Percentiles rank a stretch among this genome's conserved stretches.
Conservation (phyloP, 2,329 filamentous ascomycete genomes). For the Aureobasidium pullulans region DNA sequence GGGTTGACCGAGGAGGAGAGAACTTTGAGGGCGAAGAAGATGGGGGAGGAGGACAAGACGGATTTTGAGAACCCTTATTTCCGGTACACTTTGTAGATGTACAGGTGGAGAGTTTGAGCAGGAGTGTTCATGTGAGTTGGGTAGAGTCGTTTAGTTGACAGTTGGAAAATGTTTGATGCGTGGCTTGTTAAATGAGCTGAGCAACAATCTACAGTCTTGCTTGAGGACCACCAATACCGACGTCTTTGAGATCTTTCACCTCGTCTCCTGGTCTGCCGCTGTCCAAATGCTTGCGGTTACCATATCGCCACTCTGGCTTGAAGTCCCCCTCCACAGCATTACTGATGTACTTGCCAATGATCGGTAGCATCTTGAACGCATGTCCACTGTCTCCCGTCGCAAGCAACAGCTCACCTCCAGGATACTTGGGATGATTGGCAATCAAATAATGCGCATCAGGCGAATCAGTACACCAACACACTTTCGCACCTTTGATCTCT, state of each 20-base stretch:
- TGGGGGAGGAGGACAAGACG: slow-evolving; percentile 62
- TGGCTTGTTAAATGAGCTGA: too few relatives aligned
- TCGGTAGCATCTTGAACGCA: slow-evolving; percentile 47
- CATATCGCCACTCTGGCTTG: slow-evolving; percentile 11
- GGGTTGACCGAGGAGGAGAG: slow-evolving; percentile 49
- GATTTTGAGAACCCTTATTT: slow-evolving; percentile 45
- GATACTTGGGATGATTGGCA: slow-evolving; percentile 39
- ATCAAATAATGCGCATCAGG: slow-evolving; percentile 48
- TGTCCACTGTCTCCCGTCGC: slow-evolving; percentile 47
- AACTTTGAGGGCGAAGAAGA: slow-evolving; percentile 56
- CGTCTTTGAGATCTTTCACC: slow-evolving; percentile 18
- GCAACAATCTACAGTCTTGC: neutral
- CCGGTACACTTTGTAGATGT: slow-evolving; percentile 19
- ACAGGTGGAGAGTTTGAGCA: neutral
- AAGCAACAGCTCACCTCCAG: slow-evolving; percentile 33
- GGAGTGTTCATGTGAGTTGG: neutral
- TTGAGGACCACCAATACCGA: slow-evolving; percentile 11
- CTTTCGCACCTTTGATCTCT: slow-evolving; percentile 42
- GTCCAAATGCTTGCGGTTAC: neutral
- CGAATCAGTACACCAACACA: slow-evolving; percentile 53
- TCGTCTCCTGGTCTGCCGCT: slow-evolving; percentile 15
- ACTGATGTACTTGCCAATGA: slow-evolving; percentile 43
- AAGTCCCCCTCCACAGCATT: slow-evolving; percentile 39
- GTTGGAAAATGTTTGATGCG: too few relatives aligned
- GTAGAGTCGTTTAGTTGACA: too few relatives aligned